Evolutionary conservation across 106 monocot genomes (phyloP).

Genomic region (Dendrobium nobile): DNA sequence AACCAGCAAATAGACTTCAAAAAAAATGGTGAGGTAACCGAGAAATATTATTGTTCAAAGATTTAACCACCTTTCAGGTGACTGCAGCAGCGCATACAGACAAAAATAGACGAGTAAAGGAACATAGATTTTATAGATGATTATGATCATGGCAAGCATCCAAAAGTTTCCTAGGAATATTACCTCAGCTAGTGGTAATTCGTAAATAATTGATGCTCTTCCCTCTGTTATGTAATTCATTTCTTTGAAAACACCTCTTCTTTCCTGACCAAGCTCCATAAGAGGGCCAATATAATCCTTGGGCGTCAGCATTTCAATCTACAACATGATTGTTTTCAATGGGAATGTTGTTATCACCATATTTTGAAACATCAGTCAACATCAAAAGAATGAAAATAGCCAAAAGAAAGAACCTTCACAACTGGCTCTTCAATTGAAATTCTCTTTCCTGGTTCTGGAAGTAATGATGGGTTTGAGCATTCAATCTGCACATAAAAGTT

Average conservation of each 20-base stretch:
- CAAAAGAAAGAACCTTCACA: constrained; percentile 59
- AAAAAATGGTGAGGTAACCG: neutral
- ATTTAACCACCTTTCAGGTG: neutral
- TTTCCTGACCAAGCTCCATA: constrained; percentile 97
- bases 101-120: neutral
- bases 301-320: constrained; percentile 96
- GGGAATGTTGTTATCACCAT: neutral
- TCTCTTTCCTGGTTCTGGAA: constrained; percentile 86
- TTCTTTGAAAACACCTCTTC: constrained; percentile 92
- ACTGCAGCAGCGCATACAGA: neutral
- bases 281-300: constrained; percentile 90
- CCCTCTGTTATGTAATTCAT: constrained; percentile 88
- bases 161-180: neutral
- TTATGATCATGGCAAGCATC: neutral
- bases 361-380: neutral
- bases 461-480: constrained; percentile 90
- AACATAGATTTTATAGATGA: neutral
- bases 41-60: neutral
- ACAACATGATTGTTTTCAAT: constrained; percentile 13
- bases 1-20: neutral
- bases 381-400: neutral
- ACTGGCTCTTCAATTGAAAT: constrained; percentile 85
- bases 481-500: constrained; percentile 52
- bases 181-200: constrained; percentile 92
- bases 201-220: constrained; percentile 78